These are phyloP conservation scores for Arctium minus DNA, from an alignment of 129 eudicot species.

Conservation along the genomic window DNA sequence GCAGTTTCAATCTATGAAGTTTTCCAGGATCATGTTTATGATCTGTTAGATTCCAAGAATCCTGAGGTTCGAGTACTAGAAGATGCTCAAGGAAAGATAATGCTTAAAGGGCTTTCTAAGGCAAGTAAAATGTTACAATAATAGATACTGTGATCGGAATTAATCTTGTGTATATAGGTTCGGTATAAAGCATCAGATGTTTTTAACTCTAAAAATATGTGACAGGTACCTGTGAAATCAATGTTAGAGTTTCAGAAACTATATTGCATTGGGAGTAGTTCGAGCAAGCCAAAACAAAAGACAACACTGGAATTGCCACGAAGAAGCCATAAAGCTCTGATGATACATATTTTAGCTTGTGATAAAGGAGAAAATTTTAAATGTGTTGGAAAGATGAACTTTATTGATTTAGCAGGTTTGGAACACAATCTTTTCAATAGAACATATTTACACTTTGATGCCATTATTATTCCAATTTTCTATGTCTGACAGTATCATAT, in stretches of 20 bases:
- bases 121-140: constrained; percentile 32
- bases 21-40: constrained; percentile 61
- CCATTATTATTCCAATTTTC: not conserved
- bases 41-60: constrained; percentile 53
- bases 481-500: not conserved
- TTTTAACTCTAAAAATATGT: not conserved
- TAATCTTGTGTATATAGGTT: not conserved
- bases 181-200: not conserved
- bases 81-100: constrained; percentile 65
- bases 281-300: constrained; percentile 37
- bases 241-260: constrained; percentile 51
- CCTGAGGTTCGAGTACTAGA: constrained; percentile 71
- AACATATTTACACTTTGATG: not conserved
- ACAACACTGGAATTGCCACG: constrained; percentile 37
- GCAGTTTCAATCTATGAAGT: constrained; percentile 72
- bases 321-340: constrained; percentile 73
- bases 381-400: constrained; percentile 60
- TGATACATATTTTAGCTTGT: constrained; percentile 43
- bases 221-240: constrained; percentile 61
- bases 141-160: not conserved
- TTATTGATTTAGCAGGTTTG: constrained; percentile 87
- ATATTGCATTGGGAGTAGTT: constrained; percentile 21
- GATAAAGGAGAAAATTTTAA: constrained; percentile 31
- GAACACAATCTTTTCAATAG: not conserved
- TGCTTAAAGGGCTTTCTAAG: constrained; percentile 71